Conservation (phyloP, 2,329 filamentous ascomycete species). For the Atkinsonella texensis region DNA sequence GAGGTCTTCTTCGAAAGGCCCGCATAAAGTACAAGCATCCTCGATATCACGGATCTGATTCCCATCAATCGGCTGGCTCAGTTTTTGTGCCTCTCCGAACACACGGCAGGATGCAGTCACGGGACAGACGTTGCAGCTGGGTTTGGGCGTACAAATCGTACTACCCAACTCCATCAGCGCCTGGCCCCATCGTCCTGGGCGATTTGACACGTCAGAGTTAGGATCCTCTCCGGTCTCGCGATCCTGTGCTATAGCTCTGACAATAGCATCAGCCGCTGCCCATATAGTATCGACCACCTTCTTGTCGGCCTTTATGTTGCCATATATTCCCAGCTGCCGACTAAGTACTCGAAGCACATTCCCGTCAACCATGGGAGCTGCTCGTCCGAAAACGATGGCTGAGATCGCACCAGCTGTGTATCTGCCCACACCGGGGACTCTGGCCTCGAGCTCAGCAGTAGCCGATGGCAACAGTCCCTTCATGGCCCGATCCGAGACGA, state of each 20-base stretch:
- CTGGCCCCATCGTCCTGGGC: conserved; percentile 51
- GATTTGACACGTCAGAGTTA: conserved; percentile 20
- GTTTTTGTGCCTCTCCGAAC: conserved; percentile 31
- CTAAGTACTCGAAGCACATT: conserved; percentile 51
- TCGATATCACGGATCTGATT: conserved; percentile 31
- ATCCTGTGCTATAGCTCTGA: conserved; percentile 36
- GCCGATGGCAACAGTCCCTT: conserved; percentile 37
- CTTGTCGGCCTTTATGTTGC: conserved; percentile 45
- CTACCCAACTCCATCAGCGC: conserved; percentile 55
- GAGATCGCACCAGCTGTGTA: conserved; percentile 53
- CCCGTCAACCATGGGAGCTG: conserved; percentile 51
- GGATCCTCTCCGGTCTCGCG: conserved; percentile 9
- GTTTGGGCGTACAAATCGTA: conserved; percentile 48
- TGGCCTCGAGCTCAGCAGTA: conserved; percentile 32
- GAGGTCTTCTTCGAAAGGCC: conserved; percentile 28
- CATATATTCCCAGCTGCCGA: conserved; percentile 44
- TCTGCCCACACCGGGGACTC: conserved; percentile 46
- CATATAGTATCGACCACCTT: conserved; percentile 40
- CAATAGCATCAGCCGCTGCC: conserved; percentile 44
- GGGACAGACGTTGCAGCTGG: conserved; percentile 41
- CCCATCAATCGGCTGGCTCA: conserved; percentile 15
- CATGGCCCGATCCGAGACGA: conserved; percentile 29
- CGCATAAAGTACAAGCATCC: conserved; percentile 37
- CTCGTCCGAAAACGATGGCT: conserved; percentile 48
- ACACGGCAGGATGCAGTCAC: conserved; percentile 38